Evolutionary conservation across 1,284 basidiomycete genomes (phyloP), one percentile per base, ranked within the genome.

Genomic region (Rhizoctonia solani): DNA sequence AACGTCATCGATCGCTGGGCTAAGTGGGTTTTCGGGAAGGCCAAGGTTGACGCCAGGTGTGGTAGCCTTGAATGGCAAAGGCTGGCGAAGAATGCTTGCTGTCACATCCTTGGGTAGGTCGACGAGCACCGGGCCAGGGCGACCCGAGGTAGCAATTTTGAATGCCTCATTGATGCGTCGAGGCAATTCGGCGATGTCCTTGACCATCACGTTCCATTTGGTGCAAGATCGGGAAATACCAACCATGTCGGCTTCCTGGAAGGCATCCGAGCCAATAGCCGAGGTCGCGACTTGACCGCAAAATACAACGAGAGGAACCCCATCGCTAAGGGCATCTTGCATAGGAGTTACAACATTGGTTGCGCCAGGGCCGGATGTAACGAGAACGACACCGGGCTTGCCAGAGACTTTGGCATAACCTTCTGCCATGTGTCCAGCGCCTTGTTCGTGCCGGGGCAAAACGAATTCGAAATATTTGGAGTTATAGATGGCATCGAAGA

Each of bases 181-280:
- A 6, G 96, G 97, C 3, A 98, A 83, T 79, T 98, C 96, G 27
- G 92, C 80, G 71, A 99, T 93, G 76, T 97, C 95, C 80, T 98
- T 98, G 70, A 99, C 93, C 95, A 98, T 97, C 72, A 99, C 95
- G 77, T 99, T 99, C 97, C 96, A 99, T 79, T 99, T 99, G 29
- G 97, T 98, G 81, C 96, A 99, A 72, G 89, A 89, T 71, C 96
- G 83, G 58, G 94, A 97, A 77, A 99, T 99, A 65, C 97, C 97
- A 69, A 99, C 84, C 56, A 98, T 81, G 75, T 99, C 97, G 49
- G 96, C 96, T 79, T 99, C 96, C 77, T 99, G 96, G 86, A 99
- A 99, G 2, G 94, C 92, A 77, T 99, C 96, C 2, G 93, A 95
- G 30, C 96, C 97, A 69, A 99, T 98, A 65, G 93, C 89, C n/a